Conservation (phyloP, 164 flowering plant genomes). For the Magnolia changhungtana region DNA sequence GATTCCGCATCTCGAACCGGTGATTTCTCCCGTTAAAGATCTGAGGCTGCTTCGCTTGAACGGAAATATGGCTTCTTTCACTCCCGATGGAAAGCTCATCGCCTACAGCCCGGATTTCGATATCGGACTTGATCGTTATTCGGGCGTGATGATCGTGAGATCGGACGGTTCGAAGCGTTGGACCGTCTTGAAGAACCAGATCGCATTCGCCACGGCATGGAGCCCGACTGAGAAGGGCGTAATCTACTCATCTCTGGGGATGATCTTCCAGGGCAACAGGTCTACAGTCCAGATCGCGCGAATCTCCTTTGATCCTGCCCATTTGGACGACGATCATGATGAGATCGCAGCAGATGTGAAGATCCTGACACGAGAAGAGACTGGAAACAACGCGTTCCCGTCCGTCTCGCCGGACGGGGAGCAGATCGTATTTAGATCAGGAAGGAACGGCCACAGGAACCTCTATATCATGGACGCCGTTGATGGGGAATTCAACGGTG, state of each 20-base stretch:
- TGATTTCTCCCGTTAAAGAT: constrained; percentile 42
- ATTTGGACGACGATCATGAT: constrained; percentile 34
- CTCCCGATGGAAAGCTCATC: constrained; percentile 48
- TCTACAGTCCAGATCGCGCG: constrained; percentile 78
- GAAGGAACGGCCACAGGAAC: constrained; percentile 75
- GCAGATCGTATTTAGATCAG: constrained; percentile 66
- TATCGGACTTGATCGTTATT: constrained; percentile 22
- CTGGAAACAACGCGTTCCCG: constrained; percentile 87
- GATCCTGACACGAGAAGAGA: constrained; percentile 55
- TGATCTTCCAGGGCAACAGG: constrained; percentile 45
- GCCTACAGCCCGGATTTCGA: constrained; percentile 54
- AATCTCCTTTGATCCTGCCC: constrained; percentile 35
- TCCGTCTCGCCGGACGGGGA: constrained; percentile 84
- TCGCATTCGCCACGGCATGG: constrained; percentile 67
- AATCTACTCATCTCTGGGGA: constrained; percentile 69
- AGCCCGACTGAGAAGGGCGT: constrained; percentile 48
- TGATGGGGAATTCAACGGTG: constrained; percentile 58
- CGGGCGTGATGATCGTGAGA: constrained; percentile 49
- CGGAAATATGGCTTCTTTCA: constrained; percentile 61
- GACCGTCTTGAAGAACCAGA: constrained; percentile 41
- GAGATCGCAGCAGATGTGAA: constrained; percentile 43
- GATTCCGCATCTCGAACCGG: constrained; percentile 51
- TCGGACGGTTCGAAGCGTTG: constrained; percentile 70
- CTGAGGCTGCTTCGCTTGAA: constrained; percentile 51
- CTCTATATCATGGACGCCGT: constrained; percentile 66